Percentiles rank a stretch among this genome's conserved stretches.
These are phyloP conservation scores for Nemania serpens DNA, from an alignment of 2,329 filamentous ascomycete species.

Conservation along the genomic window DNA sequence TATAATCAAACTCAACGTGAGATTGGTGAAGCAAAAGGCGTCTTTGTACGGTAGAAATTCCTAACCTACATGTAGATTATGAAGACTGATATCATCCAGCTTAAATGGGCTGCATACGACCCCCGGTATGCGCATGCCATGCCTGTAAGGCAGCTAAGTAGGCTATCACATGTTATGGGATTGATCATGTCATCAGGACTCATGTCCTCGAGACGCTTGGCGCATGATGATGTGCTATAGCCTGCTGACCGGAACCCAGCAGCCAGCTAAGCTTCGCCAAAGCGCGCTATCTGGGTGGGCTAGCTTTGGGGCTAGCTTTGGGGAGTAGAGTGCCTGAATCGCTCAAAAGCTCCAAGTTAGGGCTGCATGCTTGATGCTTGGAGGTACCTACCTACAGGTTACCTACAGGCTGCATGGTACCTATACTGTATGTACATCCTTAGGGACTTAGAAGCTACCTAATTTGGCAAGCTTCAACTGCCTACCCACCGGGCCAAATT, in stretches of 20 bases:
- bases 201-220: conserved; percentile 6
- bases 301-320: too few relatives aligned
- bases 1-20: too few relatives aligned
- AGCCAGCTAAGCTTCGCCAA: conserved; percentile 1
- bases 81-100: too few relatives aligned
- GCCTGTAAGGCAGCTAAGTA: not conserved
- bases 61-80: too few relatives aligned
- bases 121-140: too few relatives aligned
- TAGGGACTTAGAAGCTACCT: not conserved
- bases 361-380: too few relatives aligned
- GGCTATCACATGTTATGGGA: not conserved
- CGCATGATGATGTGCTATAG: conserved; percentile 4
- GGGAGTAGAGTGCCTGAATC: not conserved
- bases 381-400: too few relatives aligned
- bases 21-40: too few relatives aligned
- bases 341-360: not conserved
- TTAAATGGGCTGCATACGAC: too few relatives aligned
- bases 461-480: conserved; percentile 11
- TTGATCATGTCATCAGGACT: too few relatives aligned
- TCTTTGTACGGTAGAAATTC: too few relatives aligned
- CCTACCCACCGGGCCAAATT: not conserved
- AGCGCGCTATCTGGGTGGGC: conserved; percentile 9
- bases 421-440: not conserved
- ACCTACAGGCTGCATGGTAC: too few relatives aligned
- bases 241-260: conserved; percentile 8